Conservation (phyloP, 2,329 filamentous ascomycete genomes). For the Rutstroemia sp. region DNA sequence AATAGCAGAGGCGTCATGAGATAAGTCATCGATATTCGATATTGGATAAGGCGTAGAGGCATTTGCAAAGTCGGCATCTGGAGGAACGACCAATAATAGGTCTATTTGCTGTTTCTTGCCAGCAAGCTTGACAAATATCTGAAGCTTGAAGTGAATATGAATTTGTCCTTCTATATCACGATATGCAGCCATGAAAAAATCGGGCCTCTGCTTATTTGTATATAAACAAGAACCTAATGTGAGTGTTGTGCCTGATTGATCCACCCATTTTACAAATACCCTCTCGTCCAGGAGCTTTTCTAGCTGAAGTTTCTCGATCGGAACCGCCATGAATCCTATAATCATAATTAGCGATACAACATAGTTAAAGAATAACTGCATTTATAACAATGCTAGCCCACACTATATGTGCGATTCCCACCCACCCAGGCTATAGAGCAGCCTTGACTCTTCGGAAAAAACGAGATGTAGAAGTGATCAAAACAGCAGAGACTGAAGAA, state of each 20-base stretch:
- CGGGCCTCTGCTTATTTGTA: too few relatives aligned
- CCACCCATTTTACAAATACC: neutral
- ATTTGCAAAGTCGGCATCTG: neutral
- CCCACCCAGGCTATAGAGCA: slow-evolving; percentile 1
- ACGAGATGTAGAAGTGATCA: neutral
- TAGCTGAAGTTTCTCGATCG: neutral
- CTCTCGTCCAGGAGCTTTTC: neutral
- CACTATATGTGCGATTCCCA: neutral
- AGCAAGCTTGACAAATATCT: neutral
- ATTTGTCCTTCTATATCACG: neutral
- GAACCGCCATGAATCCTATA: neutral
- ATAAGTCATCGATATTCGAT: neutral
- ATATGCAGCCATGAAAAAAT: too few relatives aligned
- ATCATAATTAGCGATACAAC: neutral
- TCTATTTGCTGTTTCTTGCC: neutral
- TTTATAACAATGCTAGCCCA: neutral
- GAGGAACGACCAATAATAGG: neutral
- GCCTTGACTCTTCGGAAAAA: neutral
- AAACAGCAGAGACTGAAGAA: too few relatives aligned
- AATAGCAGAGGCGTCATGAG: neutral
- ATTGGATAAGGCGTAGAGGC: neutral
- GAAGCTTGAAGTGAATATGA: neutral
- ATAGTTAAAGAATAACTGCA: neutral
- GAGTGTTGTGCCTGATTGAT: neutral
- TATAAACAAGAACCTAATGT: neutral